Conservation (phyloP, 1,284 basidiomycete genomes). For the Cryptococcus sp. region DNA sequence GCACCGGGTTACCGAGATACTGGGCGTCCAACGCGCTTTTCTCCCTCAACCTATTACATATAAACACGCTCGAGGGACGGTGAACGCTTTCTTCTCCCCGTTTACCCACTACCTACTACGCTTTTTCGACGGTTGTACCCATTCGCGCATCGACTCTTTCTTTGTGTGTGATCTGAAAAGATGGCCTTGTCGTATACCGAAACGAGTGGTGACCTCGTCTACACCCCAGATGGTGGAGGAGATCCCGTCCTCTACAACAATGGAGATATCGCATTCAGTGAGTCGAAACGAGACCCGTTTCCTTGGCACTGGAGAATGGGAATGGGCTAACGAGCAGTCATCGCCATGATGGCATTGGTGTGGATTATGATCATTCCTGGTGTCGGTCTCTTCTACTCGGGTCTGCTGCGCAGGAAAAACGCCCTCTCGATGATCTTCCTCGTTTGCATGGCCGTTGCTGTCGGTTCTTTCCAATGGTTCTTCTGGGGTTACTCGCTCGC, state of each 20-base stretch:
- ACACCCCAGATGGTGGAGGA: conserved; percentile 41
- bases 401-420: conserved; percentile 74
- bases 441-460: conserved; percentile 66
- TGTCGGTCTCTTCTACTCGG: conserved; percentile 74
- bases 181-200: conserved; percentile 23
- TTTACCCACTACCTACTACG: too few relatives aligned
- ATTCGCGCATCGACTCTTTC: too few relatives aligned
- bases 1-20: too few relatives aligned
- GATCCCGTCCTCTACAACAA: conserved; percentile 46
- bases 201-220: conserved; percentile 41
- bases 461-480: conserved; percentile 56
- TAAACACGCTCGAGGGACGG: too few relatives aligned
- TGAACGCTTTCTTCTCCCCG: too few relatives aligned
- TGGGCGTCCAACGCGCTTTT: too few relatives aligned
- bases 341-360: conserved; percentile 61
- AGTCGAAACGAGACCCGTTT: conserved; percentile 15
- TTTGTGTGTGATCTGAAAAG: background rate
- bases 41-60: too few relatives aligned
- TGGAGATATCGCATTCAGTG: conserved; percentile 54
- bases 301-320: background rate
- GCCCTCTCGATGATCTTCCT: conserved; percentile 89
- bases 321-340: conserved; percentile 35
- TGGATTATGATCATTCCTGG: conserved; percentile 91
- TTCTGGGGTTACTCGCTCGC: conserved; percentile 50
- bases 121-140: too few relatives aligned